Base-by-base conservation (phyloP, 2,329 filamentous ascomycete genomes). In the Cercospora sp. region DNA sequence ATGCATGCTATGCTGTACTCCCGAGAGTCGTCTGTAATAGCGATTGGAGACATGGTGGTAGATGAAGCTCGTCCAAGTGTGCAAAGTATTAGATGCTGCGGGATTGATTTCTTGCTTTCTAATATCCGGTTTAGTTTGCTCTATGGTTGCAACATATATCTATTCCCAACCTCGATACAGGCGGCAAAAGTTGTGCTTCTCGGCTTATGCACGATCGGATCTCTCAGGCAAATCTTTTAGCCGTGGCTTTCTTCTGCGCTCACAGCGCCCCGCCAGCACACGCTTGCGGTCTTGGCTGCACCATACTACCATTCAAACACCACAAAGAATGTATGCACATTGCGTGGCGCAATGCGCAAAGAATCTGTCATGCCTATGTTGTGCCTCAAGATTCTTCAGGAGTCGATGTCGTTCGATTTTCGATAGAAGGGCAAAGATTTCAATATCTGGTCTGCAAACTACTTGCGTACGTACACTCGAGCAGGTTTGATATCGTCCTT, bases 1-100 rank as follows among this genome's bases (percentile, higher is more conserved):
- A 91, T 89, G 32, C 83, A 85, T n/a, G 88, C 88, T 69, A 90
- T 88, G 62, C 76, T 81, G 73, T 85, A 83, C 16, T 68, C 70
- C 28, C 67, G 69, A 9, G 61, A 65, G 88, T 70, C 66, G 21
- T 40, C 16, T 58, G 71, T 65, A 49, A 67, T 67, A 57, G 73
- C 72, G 62, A 72, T 68, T 49, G 71, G 72, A 61, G 73, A 75
- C 73, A 75, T 75, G 57, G 16, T 71, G 64, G 32, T 34, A 53
- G 32, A 37, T 53, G 18, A 28, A 21, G 21, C 18, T 51, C 16
- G 10, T 18, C 43, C 43, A 18, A 21, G 18, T 49, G 12, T 53
- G 49, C 18, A 16, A 26, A 26, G 10, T 53, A 53, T 53, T 13
- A 16, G 49, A 3, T 26, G 12, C 21, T n/a, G 21, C 3, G 7